A percentile compares a stretch with the other conserved stretches of the same genome.
These are phyloP conservation scores for Suillus weaverae DNA, from an alignment of 768 basidiomycete genomes.

Conservation along the genomic window DNA sequence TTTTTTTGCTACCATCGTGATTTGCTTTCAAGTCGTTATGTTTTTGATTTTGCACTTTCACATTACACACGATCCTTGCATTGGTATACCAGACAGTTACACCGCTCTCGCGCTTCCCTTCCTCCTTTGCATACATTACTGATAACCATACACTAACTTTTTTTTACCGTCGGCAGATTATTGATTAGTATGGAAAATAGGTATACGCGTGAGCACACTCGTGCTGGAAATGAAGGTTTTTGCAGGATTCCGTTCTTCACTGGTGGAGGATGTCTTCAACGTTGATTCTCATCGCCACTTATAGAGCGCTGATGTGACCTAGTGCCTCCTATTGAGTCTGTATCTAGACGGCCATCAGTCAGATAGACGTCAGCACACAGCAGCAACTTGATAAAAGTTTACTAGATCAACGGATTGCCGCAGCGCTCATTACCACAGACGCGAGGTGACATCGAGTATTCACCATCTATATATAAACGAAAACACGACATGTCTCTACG, in stretches of 20 bases:
- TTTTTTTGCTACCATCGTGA: neutral
- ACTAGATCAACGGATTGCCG: neutral
- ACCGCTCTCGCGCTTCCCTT: neutral
- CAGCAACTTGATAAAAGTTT: neutral
- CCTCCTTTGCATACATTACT: conserved; percentile 6
- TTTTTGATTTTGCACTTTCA: conserved; percentile 5
- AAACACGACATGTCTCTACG: conserved; percentile 1
- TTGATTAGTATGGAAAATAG: neutral
- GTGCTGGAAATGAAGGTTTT: neutral
- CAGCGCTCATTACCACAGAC: neutral
- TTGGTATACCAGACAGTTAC: neutral
- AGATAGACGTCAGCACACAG: neutral
- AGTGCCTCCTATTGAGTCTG: neutral
- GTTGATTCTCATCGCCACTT: neutral
- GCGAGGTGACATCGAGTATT: neutral
- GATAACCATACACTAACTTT: conserved; percentile 4
- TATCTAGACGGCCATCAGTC: neutral
- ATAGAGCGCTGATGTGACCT: no score
- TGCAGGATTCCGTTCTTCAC: neutral
- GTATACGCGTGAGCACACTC: neutral
- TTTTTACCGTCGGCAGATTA: neutral
- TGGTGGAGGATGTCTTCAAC: neutral
- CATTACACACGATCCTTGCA: conserved; percentile 5
- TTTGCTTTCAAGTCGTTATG: conserved; percentile 7
- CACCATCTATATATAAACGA: neutral